Conservation (phyloP, 2,329 filamentous ascomycete species). For the Gaeumannomyces sp. region DNA sequence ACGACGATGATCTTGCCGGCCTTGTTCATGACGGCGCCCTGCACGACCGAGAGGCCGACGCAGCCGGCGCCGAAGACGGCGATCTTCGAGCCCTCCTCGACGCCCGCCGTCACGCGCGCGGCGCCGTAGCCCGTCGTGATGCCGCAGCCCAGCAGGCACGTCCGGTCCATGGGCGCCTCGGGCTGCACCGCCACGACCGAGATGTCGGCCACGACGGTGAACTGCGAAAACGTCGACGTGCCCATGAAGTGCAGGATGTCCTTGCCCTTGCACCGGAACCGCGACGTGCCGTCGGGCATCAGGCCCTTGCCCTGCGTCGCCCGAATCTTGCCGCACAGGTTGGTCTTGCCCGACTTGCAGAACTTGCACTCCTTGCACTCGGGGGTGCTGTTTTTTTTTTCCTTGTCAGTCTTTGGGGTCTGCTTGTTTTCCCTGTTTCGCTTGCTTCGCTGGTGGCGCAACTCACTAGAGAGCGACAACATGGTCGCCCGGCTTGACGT, state of each 20-base stretch:
- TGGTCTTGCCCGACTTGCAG: constrained; percentile 99
- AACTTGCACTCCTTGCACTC: constrained; percentile 99
- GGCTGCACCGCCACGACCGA: constrained; percentile 85
- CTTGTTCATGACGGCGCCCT: constrained; percentile 82
- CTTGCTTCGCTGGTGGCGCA: neutral
- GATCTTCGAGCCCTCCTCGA: constrained; percentile 83
- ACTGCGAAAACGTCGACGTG: constrained; percentile 97
- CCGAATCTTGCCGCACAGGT: constrained; percentile 97
- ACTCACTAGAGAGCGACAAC: constrained; percentile 80
- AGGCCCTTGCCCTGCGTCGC: constrained; percentile 92
- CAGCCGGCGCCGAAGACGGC: constrained; percentile 95
- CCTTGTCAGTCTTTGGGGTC: too few relatives aligned
- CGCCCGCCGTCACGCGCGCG: constrained; percentile 83
- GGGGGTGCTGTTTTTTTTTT: constrained; percentile 61
- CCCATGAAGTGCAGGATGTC: constrained; percentile 99
- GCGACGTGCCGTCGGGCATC: constrained; percentile 94
- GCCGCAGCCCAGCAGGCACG: constrained; percentile 92
- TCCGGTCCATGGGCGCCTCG: constrained; percentile 90
- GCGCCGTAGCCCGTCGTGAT: constrained; percentile 98
- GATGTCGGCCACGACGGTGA: constrained; percentile 97
- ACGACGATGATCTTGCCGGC: constrained; percentile 70
- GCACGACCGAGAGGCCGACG: constrained; percentile 90
- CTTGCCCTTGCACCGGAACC: constrained; percentile 92
- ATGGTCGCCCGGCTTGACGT: constrained; percentile 85
- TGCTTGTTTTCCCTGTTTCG: too few relatives aligned